Conservation (phyloP, 306 rosid genomes). For the Crotalaria pallida region DNA sequence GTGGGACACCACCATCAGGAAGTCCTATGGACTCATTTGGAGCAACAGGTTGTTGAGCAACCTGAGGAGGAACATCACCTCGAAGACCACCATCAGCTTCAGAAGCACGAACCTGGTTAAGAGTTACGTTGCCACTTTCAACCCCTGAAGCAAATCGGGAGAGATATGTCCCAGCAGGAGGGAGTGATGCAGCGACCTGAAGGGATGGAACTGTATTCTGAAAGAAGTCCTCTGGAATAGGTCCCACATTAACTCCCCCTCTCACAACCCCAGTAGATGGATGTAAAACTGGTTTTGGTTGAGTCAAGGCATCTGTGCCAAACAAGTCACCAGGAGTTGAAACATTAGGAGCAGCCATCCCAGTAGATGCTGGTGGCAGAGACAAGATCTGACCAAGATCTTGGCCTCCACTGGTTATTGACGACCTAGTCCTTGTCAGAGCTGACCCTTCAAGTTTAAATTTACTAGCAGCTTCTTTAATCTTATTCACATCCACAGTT, state of each 20-base stretch:
- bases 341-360: constrained; percentile 40
- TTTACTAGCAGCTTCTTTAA: constrained; percentile 92
- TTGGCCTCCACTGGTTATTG: constrained; percentile 56
- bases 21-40: constrained; percentile 56
- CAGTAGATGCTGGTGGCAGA: constrained; percentile 41
- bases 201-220: constrained; percentile 86
- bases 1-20: constrained; percentile 91
- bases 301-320: constrained; percentile 48
- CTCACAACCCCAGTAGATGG: constrained; percentile 39
- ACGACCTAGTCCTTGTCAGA: constrained; percentile 74
- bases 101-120: constrained; percentile 42
- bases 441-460: constrained; percentile 76
- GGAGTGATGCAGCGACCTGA: constrained; percentile 79
- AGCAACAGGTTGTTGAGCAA: constrained; percentile 48
- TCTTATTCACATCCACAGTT: constrained; percentile 80
- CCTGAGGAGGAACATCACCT: constrained; percentile 66
- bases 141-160: constrained; percentile 57
- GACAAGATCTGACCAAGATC: constrained; percentile 68
- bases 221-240: constrained; percentile 98
- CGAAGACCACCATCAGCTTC: constrained; percentile 45
- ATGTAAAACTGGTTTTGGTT: constrained; percentile 48
- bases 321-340: constrained; percentile 68
- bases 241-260: constrained; percentile 47
- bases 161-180: constrained; percentile 86
- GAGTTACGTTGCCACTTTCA: constrained; percentile 40